Conservation (phyloP, 768 basidiomycete species). For the Amylocystis lapponica region DNA sequence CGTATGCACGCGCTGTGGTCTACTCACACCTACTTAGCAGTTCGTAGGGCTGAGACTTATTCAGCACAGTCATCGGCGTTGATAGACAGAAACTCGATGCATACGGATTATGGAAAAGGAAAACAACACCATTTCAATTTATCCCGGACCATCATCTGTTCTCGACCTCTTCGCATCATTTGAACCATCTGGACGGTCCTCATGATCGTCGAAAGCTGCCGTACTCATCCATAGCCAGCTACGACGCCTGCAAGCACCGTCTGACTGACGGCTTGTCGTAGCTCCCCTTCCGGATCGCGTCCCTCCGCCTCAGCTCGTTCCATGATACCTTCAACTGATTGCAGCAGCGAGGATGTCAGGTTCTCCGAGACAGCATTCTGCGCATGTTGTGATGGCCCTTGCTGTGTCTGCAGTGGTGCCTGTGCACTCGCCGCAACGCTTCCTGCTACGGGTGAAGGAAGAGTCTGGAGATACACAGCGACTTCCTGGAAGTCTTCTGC, state of each 20-base stretch:
- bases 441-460: constrained; percentile 19
- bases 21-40: too few species aligned
- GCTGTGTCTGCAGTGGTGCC: constrained; percentile 10
- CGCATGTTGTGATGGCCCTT: constrained; percentile 63
- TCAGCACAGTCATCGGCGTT: too few species aligned
- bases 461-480: constrained; percentile 50
- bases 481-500: constrained; percentile 67
- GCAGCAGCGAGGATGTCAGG: constrained; percentile 63
- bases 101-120: too few species aligned
- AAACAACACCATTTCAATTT: too few species aligned
- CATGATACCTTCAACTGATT: constrained; percentile 63
- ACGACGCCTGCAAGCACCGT: constrained; percentile 64
- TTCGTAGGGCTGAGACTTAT: too few species aligned
- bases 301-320: constrained; percentile 50
- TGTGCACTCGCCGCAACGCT: constrained; percentile 6
- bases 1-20: too few species aligned
- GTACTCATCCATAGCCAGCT: constrained; percentile 50
- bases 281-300: constrained; percentile 59
- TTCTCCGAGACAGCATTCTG: constrained; percentile 66
- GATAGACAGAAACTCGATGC: too few species aligned
- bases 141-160: constrained; percentile 18
- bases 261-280: constrained; percentile 54
- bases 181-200: constrained; percentile 10
- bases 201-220: constrained; percentile 9
- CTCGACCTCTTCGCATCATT: constrained; percentile 21